Percentiles rank a stretch among this genome's conserved stretches.
Conservation (phyloP, 345 rosid genomes). For the Gossypium ekmanianum region DNA sequence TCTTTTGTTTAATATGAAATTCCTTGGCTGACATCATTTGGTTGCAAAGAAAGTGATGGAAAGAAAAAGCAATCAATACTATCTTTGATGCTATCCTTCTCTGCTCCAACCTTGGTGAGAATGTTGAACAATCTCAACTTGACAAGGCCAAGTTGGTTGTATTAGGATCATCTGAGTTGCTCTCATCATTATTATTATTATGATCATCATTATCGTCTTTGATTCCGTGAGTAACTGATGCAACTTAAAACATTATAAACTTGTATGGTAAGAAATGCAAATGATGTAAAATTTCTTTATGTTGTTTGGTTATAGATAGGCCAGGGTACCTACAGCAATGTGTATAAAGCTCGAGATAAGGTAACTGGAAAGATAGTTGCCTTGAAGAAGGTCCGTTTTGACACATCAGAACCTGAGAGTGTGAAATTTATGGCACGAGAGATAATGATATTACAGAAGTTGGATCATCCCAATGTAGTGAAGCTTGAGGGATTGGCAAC, state of each 20-base stretch:
- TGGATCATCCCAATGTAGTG: conserved; percentile 70
- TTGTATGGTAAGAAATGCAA: not conserved
- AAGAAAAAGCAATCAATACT: not conserved
- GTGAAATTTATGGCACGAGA: conserved; percentile 74
- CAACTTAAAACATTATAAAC: conserved; percentile 2
- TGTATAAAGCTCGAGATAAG: conserved; percentile 66
- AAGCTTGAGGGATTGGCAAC: conserved; percentile 74
- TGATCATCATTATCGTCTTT: not conserved
- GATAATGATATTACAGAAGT: conserved; percentile 52
- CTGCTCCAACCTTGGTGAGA: not conserved
- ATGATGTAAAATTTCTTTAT: not conserved
- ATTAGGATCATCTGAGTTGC: conserved; percentile 7
- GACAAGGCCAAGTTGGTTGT: not conserved
- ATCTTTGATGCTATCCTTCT: not conserved
- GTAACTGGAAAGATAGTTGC: conserved; percentile 72
- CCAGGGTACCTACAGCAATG: conserved; percentile 74
- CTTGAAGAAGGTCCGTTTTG: conserved; percentile 70
- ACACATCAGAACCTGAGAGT: conserved; percentile 69
- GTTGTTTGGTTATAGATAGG: conserved; percentile 38
- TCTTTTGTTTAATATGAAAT: not conserved
- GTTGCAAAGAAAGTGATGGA: not conserved
- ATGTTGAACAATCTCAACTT: not conserved
- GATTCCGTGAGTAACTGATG: not conserved
- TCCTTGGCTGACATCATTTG: not conserved
- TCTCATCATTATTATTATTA: not conserved